Base-by-base conservation (phyloP, 495 filamentous ascomycete genomes). In the Daldinia childiae region DNA sequence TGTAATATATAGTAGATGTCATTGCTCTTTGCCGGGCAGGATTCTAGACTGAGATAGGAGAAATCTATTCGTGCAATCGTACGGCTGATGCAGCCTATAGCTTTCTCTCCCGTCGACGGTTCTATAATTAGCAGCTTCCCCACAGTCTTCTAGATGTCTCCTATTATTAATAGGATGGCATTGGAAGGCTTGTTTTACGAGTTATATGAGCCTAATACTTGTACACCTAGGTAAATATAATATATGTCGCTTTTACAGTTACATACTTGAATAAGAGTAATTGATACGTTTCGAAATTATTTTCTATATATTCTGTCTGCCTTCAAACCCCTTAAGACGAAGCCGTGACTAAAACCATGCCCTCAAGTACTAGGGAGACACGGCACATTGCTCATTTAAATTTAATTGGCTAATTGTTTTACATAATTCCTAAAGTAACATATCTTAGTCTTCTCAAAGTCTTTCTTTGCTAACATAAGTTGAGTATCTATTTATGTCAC, bases 101-200 rank as follows among this genome's bases (percentile, higher is more conserved):
- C 21, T 12, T 21, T 48, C 43, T 12, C 19, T 48, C 43, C 43
- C 43, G 43, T 48, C 2, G 9, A 48, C 17, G 9, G 9, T 19
- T 24, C 43, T 48, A 48, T 48, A 48, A 48, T 48, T 48, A 48
- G 43, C 8, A 48, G 19, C 43, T 48, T 48, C 43, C 43, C 43
- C 43, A 48, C 43, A 48, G 11, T 48, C 43, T 48, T 21, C 9
- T 48, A 24, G 11, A 24, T 11, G 17, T 45, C 9, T 48, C 19
- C 43, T 21, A 14, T 30, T 30, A n/a, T 17, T 17, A 30, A 55
- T 48, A 48, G 43, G 17, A 24, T 48, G 9, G 43, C 9, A 21
- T 48, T 12, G 9, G 19, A 48, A 48, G 17, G 21, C 19, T 12
- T 24, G 2, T 48, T 8, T 19, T 9, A 21, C 17, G 43, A 8